phyloP scores from a whole-genome alignment of 225 moss, liverwort and hornwort genomes.

The Ulota crispa region DNA sequence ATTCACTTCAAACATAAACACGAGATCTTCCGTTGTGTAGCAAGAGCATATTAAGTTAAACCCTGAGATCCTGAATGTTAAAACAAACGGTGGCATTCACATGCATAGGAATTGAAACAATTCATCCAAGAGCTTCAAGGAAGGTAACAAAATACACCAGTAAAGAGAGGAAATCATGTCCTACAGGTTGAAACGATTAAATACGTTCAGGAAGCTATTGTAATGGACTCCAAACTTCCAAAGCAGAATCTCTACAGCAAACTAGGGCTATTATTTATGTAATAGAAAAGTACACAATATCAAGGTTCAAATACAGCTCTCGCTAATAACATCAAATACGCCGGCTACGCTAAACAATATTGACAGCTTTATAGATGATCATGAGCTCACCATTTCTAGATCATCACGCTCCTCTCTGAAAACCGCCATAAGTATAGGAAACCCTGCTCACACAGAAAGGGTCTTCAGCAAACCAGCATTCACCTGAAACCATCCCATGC shows the following conservation, averaged over 20 bases:
- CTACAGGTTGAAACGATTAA: not conserved
- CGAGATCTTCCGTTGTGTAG: not conserved
- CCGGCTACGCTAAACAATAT: not conserved
- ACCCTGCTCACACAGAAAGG: slow-evolving; percentile 83
- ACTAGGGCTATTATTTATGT: not conserved
- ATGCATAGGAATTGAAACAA: not conserved
- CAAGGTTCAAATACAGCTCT: not conserved
- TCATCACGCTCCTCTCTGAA: slow-evolving; percentile 98
- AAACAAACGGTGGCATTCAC: no score
- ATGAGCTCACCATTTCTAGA: slow-evolving; percentile 79
- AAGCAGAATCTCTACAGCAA: not conserved
- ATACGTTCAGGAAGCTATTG: not conserved
- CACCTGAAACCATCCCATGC: slow-evolving; percentile 62
- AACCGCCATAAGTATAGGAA: slow-evolving; percentile 90
- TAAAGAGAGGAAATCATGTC: not conserved
- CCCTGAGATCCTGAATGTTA: not conserved
- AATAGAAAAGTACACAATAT: not conserved
- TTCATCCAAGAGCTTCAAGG: not conserved
- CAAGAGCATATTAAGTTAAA: not conserved
- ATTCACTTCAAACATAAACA: slow-evolving; percentile 14
- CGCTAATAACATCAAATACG: not conserved
- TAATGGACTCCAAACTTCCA: not conserved
- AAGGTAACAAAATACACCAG: not conserved
- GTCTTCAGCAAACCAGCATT: slow-evolving; percentile 67
- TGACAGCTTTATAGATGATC: not conserved